Base-by-base conservation (phyloP, 1,284 basidiomycete genomes). In the Phellopilus nigrolimitatus region DNA sequence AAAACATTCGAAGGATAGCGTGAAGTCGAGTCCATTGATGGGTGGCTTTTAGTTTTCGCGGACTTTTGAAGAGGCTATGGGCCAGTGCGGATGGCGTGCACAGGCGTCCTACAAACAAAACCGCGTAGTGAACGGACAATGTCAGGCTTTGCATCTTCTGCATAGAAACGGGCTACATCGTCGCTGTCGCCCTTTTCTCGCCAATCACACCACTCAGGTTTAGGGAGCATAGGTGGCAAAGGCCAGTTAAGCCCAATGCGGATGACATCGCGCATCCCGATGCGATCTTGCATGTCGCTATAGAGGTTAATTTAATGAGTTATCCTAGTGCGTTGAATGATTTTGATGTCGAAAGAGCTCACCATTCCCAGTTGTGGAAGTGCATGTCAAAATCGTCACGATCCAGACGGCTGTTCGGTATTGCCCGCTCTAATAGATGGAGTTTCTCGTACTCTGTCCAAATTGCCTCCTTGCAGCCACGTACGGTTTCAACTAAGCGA, bases 241-340 rank as follows among this genome's bases (percentile, higher is more conserved):
- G 61, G 49, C 81, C 82, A 87, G n/a, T 61, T 59, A n/a, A 80
- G 61, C 38, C 73, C 68, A 5, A 71, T 64, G 48, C 65, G 64
- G 28, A 85, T 66, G 45, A 67, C 67, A 13, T 69, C 68, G 33
- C 80, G 76, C 68, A 84, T 75, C 41, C 74, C 72, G 34, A 82
- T 80, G n/a, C 84, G 80, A 59, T 85, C 81, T 46, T 70, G 70
- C 86, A 88, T 88, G 58, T 88, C 86, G 56, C 85, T 88, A 54
- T 15, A 39, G 12, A 22, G n/a, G 40, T 34, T 17, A 8, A 6
- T 19, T 10, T 3, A 27, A 43, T 27, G 3, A 43, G 4, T 15
- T 12, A 13, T 2, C 4, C 13, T 8, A 10, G 17, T 40, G 17
- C 6, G 19, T 42, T 33, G 28, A 28, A 45, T 44, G 25, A 47